phyloP scores from a whole-genome alignment of 2,329 filamentous ascomycete genomes.

The Aschersonia sp. region DNA sequence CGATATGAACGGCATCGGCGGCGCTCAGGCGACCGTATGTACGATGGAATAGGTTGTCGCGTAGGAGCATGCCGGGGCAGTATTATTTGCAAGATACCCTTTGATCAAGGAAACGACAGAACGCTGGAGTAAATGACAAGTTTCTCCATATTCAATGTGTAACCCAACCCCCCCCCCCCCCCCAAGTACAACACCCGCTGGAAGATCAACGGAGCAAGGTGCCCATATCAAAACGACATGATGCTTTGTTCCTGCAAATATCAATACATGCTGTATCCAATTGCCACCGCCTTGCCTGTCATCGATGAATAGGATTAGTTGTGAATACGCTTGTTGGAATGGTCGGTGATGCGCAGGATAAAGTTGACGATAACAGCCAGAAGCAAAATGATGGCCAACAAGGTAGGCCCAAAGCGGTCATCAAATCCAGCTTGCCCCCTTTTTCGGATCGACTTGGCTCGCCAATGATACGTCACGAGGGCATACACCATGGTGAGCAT shows the following conservation, averaged over 20 bases:
- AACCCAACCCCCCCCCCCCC: no score
- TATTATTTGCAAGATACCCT: no score
- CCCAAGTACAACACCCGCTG: no score
- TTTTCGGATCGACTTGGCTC: slow-evolving; percentile 81
- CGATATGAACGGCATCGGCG: no score
- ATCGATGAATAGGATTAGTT: slow-evolving; percentile 3
- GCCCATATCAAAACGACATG: no score
- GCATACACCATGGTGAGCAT: slow-evolving; percentile 95
- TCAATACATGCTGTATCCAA: not conserved
- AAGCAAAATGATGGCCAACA: slow-evolving; percentile 74
- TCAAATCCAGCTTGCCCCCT: slow-evolving; percentile 93
- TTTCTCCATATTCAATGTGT: no score
- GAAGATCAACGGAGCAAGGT: no score
- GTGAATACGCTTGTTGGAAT: slow-evolving; percentile 22
- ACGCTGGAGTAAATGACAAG: no score
- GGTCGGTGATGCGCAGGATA: slow-evolving; percentile 53
- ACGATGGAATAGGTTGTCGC: no score
- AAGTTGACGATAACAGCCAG: slow-evolving; percentile 95
- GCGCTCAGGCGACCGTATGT: no score
- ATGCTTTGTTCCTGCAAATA: not conserved
- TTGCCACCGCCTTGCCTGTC: not conserved
- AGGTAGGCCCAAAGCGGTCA: slow-evolving; percentile 84
- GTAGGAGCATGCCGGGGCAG: no score
- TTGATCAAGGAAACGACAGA: no score
- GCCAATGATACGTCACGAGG: slow-evolving; percentile 90